These are phyloP conservation scores for Paramarasmius palmivorus DNA, from an alignment of 1,284 basidiomycete genomes.

Conservation along the genomic window DNA sequence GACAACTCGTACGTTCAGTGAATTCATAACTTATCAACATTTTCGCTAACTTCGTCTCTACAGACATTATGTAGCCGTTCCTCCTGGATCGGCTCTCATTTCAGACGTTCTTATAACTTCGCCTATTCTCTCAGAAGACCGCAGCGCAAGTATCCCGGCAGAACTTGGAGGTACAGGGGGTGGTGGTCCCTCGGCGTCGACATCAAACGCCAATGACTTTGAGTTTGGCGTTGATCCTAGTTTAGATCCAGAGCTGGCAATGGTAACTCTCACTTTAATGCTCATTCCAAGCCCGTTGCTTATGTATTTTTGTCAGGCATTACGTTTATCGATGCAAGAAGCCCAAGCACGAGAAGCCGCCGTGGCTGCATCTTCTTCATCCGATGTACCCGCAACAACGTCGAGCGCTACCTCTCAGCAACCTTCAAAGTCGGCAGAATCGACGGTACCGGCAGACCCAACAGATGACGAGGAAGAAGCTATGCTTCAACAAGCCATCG, in stretches of 20 bases:
- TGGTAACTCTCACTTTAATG: slow-evolving; percentile 55
- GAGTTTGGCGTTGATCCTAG: slow-evolving; percentile 94
- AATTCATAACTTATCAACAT: not conserved
- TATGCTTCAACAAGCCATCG: slow-evolving; percentile 64
- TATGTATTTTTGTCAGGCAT: too few relatives aligned
- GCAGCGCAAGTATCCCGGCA: slow-evolving; percentile 64
- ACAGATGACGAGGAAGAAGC: slow-evolving; percentile 70
- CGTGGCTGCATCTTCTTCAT: slow-evolving; percentile 29
- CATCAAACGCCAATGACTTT: slow-evolving; percentile 56
- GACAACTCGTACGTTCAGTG: slow-evolving; percentile 77
- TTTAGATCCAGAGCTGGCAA: slow-evolving; percentile 95
- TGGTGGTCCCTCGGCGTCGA: slow-evolving; percentile 42
- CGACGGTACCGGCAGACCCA: slow-evolving; percentile 35
- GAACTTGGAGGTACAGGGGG: slow-evolving; percentile 57
- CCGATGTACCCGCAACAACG: slow-evolving; percentile 33
- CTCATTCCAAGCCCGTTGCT: too few relatives aligned
- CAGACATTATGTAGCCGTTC: slow-evolving; percentile 85
- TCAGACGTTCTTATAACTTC: slow-evolving; percentile 86
- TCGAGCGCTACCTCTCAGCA: slow-evolving; percentile 28
- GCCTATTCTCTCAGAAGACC: slow-evolving; percentile 81
- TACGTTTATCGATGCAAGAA: not conserved
- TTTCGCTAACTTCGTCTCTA: slow-evolving; percentile 2
- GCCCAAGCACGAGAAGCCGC: slow-evolving; percentile 17
- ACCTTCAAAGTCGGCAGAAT: slow-evolving; percentile 30
- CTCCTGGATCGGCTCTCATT: slow-evolving; percentile 77